These are phyloP conservation scores for Avena sativa DNA, from an alignment of 176 grass and related monocot species.

Conservation along the genomic window DNA sequence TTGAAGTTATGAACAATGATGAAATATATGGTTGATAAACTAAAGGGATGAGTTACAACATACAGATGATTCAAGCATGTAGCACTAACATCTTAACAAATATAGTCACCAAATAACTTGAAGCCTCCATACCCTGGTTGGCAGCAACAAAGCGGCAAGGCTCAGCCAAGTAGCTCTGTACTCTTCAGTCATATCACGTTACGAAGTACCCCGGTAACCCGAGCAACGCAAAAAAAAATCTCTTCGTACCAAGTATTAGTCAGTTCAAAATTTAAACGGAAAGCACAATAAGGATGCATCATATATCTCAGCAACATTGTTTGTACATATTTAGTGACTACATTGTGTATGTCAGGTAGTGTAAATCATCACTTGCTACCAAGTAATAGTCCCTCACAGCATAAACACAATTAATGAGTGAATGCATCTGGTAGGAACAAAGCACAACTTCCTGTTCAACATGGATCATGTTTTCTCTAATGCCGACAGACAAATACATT, in stretches of 20 bases:
- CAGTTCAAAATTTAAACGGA: constrained; percentile 21
- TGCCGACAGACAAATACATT: not conserved
- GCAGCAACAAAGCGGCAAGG: constrained; percentile 94
- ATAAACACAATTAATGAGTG: not conserved
- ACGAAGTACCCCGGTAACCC: constrained; percentile 87
- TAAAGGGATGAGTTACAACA: not conserved
- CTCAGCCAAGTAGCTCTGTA: constrained; percentile 83
- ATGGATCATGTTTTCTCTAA: not conserved
- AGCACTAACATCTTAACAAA: not conserved
- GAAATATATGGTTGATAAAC: not conserved
- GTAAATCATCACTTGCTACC: not conserved
- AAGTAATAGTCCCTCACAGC: not conserved
- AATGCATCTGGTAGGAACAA: not conserved
- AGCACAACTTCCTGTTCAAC: not conserved
- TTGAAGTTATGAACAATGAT: not conserved
- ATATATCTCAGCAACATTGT: not conserved
- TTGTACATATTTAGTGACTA: not conserved
- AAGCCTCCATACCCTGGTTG: constrained; percentile 71
- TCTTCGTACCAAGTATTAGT: not conserved
- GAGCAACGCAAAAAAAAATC: constrained; percentile 65
- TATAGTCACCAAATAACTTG: not conserved
- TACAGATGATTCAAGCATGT: not conserved
- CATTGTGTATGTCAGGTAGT: not conserved
- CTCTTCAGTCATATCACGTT: constrained; percentile 87
- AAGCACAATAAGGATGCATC: not conserved